A percentile compares a stretch with the other conserved stretches of the same genome.
phyloP scores from a whole-genome alignment of 176 grass and related monocot genomes.

The Stipa capillata region DNA sequence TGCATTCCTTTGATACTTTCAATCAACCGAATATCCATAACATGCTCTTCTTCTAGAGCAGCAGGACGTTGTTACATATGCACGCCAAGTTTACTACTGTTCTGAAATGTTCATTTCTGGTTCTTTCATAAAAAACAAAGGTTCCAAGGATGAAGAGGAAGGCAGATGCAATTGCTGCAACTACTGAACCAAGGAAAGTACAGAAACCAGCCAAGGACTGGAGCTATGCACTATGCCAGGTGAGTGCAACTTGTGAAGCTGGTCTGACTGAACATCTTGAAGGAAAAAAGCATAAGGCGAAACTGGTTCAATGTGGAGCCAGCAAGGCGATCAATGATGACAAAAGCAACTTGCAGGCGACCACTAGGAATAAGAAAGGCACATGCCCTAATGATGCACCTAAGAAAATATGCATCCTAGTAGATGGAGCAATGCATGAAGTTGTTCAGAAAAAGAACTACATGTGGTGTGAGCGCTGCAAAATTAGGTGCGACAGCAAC shows the following conservation, averaged over 20 bases:
- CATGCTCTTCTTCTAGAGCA: neutral
- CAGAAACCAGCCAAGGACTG: conserved; percentile 15
- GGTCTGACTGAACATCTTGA: conserved; percentile 12
- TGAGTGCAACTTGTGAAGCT: conserved; percentile 31
- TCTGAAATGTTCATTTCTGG: conserved; percentile 18
- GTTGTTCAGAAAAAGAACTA: conserved; percentile 28
- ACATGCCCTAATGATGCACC: neutral
- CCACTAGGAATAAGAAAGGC: neutral
- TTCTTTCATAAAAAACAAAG: neutral
- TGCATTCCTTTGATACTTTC: neutral
- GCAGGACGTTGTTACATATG: neutral
- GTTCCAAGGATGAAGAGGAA: conserved; percentile 25
- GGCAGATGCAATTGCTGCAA: neutral
- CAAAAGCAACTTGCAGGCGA: neutral
- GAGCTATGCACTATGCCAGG: conserved; percentile 42
- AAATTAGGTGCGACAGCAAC: conserved; percentile 15
- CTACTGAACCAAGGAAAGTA: neutral
- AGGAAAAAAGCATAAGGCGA: conserved; percentile 35
- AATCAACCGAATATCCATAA: neutral
- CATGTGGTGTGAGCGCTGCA: conserved; percentile 36
- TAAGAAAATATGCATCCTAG: conserved; percentile 30
- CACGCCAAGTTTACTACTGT: neutral
- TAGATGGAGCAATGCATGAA: conserved; percentile 34
- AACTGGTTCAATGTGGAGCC: neutral
- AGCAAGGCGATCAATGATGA: neutral